Evolutionary conservation across 192 early-diverging fungal species (phyloP).

Genomic region (Spinellus fusiger): DNA sequence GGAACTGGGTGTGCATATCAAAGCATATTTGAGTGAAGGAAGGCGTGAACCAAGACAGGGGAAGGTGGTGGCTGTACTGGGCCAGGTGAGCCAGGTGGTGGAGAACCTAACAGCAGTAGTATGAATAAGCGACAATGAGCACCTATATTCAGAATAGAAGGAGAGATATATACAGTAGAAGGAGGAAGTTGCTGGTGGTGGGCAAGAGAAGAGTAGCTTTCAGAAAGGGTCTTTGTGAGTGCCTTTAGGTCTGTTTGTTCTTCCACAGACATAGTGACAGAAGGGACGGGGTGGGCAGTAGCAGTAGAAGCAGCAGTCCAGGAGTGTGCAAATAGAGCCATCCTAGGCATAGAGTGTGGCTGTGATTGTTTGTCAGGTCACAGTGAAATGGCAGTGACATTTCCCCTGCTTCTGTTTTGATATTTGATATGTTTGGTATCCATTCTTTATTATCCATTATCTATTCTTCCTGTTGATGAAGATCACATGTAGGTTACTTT

Average conservation of each 20-base stretch:
- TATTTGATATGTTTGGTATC: not conserved
- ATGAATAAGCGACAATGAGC: no score
- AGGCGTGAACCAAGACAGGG: conserved; percentile 28
- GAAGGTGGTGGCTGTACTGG: conserved; percentile 23
- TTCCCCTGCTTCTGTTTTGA: not conserved
- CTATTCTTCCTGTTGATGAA: not conserved
- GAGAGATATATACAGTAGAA: no score
- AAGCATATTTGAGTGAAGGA: conserved; percentile 7
- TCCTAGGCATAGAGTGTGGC: no score
- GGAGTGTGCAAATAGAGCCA: no score
- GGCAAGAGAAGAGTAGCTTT: conserved; percentile 9
- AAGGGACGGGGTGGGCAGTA: not conserved
- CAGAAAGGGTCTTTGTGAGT: conserved; percentile 3
- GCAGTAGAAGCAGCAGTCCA: no score
- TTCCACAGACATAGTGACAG: not conserved
- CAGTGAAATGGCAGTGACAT: not conserved
- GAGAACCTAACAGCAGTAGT: no score
- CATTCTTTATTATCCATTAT: not conserved
- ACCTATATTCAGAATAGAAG: no score
- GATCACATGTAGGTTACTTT: conserved; percentile 34
- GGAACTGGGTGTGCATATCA: not conserved
- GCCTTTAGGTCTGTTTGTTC: conserved; percentile 10
- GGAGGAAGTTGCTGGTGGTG: not conserved
- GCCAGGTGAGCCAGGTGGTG: conserved; percentile 16
- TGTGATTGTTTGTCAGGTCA: not conserved